Conservation (phyloP, 495 filamentous ascomycete genomes). For the Hyaloscypha variabilis region DNA sequence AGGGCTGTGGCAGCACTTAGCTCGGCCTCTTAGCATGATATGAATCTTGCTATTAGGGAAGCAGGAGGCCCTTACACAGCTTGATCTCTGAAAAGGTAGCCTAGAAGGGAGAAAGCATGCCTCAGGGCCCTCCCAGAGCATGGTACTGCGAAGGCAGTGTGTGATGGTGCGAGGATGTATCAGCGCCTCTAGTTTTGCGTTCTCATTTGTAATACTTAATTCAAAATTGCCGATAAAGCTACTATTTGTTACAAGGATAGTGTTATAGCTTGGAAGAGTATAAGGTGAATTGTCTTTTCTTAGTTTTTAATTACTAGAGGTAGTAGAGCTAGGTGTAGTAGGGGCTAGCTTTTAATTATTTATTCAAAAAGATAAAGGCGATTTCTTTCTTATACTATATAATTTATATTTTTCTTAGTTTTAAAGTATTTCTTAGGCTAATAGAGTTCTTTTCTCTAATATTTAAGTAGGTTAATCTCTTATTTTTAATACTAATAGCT, state of each 20-base stretch:
- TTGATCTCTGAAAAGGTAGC: conserved; percentile 12
- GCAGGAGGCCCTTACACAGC: conserved; percentile 7
- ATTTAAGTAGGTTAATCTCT: conserved; percentile 28
- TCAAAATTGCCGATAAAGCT: conserved; percentile 42
- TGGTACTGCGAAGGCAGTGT: too few relatives aligned
- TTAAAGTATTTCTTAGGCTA: conserved; percentile 40
- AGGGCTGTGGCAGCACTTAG: conserved; percentile 12
- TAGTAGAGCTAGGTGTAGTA: conserved; percentile 32
- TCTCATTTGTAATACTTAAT: conserved; percentile 18
- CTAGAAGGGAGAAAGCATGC: conserved; percentile 6
- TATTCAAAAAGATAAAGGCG: conserved; percentile 29
- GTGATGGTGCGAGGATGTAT: too few relatives aligned
- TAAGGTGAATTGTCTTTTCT: conserved; percentile 41
- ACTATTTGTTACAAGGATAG: conserved; percentile 38
- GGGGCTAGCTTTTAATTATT: conserved; percentile 38
- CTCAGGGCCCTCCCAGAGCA: background rate
- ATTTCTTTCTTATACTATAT: conserved; percentile 38
- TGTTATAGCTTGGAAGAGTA: conserved; percentile 34
- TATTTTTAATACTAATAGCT: conserved; percentile 1
- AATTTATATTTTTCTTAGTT: conserved; percentile 25
- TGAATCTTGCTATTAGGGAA: too few relatives aligned
- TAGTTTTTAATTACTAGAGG: conserved; percentile 43
- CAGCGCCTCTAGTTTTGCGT: too few relatives aligned
- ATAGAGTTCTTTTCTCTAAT: conserved; percentile 22
- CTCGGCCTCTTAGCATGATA: conserved; percentile 8